Evolutionary conservation across 225 moss, liverwort and hornwort species (phyloP).

Genomic region (Pseudoscleropodium purum): DNA sequence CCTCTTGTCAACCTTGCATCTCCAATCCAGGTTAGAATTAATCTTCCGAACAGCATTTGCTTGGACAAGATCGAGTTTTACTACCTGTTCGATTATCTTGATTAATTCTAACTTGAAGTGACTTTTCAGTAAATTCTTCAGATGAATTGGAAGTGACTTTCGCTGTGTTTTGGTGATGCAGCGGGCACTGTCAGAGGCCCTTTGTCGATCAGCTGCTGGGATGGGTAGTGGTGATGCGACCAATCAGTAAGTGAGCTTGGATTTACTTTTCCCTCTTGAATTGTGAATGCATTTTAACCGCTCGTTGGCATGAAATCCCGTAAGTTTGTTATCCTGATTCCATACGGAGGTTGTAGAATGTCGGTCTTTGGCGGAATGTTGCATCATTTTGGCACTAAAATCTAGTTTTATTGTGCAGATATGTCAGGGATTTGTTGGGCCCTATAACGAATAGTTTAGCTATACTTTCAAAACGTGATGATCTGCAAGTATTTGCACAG

Average conservation of each 20-base stretch:
- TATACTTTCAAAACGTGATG: conserved; percentile 65
- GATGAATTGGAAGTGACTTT: neutral
- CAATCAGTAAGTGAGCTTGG: conserved; percentile 68
- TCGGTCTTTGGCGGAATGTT: neutral
- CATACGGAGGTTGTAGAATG: neutral
- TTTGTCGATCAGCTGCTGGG: conserved; percentile 95
- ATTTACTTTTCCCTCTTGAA: neutral
- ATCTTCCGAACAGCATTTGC: neutral
- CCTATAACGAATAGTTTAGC: conserved; percentile 69
- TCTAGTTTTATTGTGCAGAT: conserved; percentile 36
- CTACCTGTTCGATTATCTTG: neutral
- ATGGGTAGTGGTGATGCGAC: conserved; percentile 96
- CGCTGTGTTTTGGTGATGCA: conserved; percentile 23
- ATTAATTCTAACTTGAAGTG: neutral
- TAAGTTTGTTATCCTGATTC: neutral
- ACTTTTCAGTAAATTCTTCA: neutral
- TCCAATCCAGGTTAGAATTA: conserved; percentile 71
- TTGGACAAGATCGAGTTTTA: neutral
- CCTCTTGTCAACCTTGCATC: conserved; percentile 70
- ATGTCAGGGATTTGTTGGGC: conserved; percentile 84
- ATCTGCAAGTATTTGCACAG: conserved; percentile 82
- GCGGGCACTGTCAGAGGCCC: conserved; percentile 93
- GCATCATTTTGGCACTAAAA: neutral
- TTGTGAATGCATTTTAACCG: neutral
- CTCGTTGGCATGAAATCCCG: neutral